Evolutionary conservation across 73 alveolate genomes (phyloP).

Genomic region (Symbiodinium natans): DNA sequence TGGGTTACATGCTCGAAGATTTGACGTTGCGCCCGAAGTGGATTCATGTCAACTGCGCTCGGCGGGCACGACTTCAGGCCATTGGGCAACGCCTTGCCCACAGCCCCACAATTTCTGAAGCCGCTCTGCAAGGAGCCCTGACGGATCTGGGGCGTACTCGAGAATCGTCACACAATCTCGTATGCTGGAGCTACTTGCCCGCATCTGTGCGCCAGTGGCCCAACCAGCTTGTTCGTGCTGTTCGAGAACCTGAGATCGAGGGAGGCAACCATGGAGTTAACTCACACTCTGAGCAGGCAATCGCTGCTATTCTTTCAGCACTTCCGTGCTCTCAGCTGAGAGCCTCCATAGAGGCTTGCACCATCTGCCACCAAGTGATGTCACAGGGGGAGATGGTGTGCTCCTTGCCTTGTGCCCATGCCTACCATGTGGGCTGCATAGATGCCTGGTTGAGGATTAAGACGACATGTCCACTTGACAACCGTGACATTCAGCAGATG

Average conservation of each 20-base stretch:
- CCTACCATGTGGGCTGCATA: conserved; percentile 83
- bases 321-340: conserved; percentile 49
- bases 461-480: conserved; percentile 72
- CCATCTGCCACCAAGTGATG: conserved; percentile 76
- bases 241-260: not conserved
- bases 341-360: conserved; percentile 6
- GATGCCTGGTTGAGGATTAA: conserved; percentile 90
- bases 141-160: conserved; percentile 22
- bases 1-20: conserved; percentile 53
- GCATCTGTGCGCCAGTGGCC: conserved; percentile 33
- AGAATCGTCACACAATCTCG: not conserved
- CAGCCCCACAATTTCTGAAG: not conserved
- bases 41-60: conserved; percentile 26
- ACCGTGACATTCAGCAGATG: conserved; percentile 33
- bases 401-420: conserved; percentile 35
- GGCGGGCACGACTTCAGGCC: conserved; percentile 48
- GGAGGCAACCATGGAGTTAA: no score
- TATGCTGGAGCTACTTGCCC: conserved; percentile 53
- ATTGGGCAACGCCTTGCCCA: conserved; percentile 1
- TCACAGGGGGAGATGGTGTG: conserved; percentile 60
- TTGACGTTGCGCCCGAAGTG: conserved; percentile 9
- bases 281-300: not conserved
- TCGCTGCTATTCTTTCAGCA: conserved; percentile 40
- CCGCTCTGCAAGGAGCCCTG: not conserved
- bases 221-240: not conserved